Evolutionary conservation across 352 stramenopile genomes (phyloP), one percentile per base, ranked within the genome.

Genomic region (Globisporangium alternatum): DNA sequence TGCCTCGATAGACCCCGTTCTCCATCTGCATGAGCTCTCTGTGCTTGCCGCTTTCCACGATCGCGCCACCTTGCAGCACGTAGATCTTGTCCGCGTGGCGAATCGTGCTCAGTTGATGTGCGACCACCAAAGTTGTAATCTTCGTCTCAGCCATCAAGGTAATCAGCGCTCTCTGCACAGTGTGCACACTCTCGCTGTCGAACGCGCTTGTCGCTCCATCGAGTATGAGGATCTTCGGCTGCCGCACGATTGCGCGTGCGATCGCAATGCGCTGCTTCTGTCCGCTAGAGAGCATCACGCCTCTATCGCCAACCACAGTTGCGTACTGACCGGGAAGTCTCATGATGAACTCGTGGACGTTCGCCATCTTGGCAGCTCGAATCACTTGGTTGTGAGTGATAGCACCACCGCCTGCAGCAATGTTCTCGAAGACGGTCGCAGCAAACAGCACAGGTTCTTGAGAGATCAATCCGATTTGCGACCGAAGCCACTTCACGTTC

Each of bases 111-210:
- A 98, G 74, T 13, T 96, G 82, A 71, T 98, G 95, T 0, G 97
- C 96, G 64, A 98, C 97, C 53, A 98, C 89, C 22, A 98, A 68
- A 13, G 86, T 97, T 2, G 93, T 98, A 22, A 80, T 85, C 17
- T 76, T 74, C 0, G 70, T 83, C 66, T 72, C 71, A 54, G 56
- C 67, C 67, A 72, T 75, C 41, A 74, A 70, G 59, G 54, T 48
- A 17, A 12, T 21, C 10, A 48, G 17, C 43, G 43, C 43, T 21
- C 22, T 41, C 10, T 41, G 35, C 35, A 41, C 35, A 22, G 92
- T 67, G 17, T 70, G 9, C 35, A 17, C 15, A 15, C 35, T 41
- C 35, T 41, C 35, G 35, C 35, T 41, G 35, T 41, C 35, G 3
- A 41, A 15, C 4, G 35, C 35, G 9, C 35, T 41, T 15, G 35